Evolutionary conservation across 2,329 filamentous ascomycete genomes (phyloP), one percentile per base, ranked within the genome.

Genomic region (Geosmithia putterillii): DNA sequence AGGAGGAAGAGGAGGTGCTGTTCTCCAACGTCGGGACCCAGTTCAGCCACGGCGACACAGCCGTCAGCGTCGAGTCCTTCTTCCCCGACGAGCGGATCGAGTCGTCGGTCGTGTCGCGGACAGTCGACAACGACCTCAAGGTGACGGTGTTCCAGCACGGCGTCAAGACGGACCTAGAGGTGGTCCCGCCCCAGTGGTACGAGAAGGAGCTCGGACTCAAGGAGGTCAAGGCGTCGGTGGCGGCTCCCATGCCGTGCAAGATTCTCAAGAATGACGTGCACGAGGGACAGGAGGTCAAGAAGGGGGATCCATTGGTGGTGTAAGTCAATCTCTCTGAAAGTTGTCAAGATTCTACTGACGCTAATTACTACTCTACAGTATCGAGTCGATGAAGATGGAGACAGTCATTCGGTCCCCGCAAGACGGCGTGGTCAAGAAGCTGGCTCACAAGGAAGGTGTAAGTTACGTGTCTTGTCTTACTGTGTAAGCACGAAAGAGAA

Each of bases 191-290:
- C 0, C 69, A 70, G 38, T 98, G 89, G 88, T 83, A 84, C 45
- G 85, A 88, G 53, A 90, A 94, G 63, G 88, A 87, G 0, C 70
- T 95, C 7, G 89, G 90, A 0, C 66, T 85, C 48, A 89, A 86
- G 59, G 86, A 94, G 55, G 74, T 75, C 1, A 72, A 80, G 7
- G 89, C 90, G 46, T 92, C 83, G 43, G 87, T 96, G 2, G 72
- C 86, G 20, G 87, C 92, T 19, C 92, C 92, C 0, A 98, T 98
- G 92, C 92, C 92, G 2, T 96, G 92, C 65, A 96, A 96, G 66
- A 83, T 98, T 21, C 66, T 98, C 48, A 79, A 86, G 50, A 92
- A 95, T 40, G 86, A 95, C 61, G 87, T 95, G 0, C 65, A 73
- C 22, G 87, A 87, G 52, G 92, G 92, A 0, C 79, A 94, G 49